Evolutionary conservation across 345 rosid genomes (phyloP).

Genomic region (Sisymbrium altissimum): DNA sequence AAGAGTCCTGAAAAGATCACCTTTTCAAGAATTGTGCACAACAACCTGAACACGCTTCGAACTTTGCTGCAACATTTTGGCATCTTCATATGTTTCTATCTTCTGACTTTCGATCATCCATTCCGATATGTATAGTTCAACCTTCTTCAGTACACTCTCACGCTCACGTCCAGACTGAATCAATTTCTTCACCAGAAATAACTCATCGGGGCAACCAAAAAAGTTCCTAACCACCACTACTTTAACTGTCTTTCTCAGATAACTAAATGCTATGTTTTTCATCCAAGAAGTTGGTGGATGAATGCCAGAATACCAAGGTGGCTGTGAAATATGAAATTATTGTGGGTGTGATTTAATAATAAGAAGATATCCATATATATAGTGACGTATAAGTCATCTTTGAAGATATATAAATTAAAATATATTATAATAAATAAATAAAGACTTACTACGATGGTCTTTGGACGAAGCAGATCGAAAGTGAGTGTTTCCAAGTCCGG

Average conservation of each 20-base stretch:
- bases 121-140: not conserved
- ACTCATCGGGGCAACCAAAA: too few relatives aligned
- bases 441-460: not conserved
- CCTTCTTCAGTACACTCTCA: not conserved
- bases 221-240: not conserved
- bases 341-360: not conserved
- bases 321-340: not conserved
- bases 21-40: not conserved
- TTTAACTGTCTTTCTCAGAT: not conserved
- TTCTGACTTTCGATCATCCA: not conserved
- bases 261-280: not conserved
- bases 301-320: not conserved
- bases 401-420: not conserved
- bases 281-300: not conserved
- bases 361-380: too few relatives aligned
- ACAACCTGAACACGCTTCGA: not conserved
- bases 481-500: slow-evolving; percentile 18
- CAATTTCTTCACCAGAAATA: not conserved
- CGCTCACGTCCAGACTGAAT: not conserved
- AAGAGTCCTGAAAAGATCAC: not conserved
- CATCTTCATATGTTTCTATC: not conserved
- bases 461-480: not conserved
- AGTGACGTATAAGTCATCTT: not conserved
- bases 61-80: not conserved
- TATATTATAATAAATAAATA: too few relatives aligned